Evolutionary conservation across 2,329 filamentous ascomycete species (phyloP).

Genomic region (Fusarium begoniae): DNA sequence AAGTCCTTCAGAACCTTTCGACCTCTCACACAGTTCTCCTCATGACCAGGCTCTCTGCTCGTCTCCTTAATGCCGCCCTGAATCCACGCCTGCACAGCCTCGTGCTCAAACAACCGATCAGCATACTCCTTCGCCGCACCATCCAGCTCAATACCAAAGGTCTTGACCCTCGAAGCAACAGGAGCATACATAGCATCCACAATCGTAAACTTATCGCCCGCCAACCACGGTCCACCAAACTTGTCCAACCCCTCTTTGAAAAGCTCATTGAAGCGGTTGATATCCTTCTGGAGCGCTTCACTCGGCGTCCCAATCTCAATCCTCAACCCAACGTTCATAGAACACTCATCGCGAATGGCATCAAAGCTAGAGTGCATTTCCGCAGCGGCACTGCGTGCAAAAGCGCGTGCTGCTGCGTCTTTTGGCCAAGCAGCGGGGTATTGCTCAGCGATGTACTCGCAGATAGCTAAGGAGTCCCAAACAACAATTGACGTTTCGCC

Average conservation of each 20-base stretch:
- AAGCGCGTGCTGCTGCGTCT: slow-evolving; percentile 51
- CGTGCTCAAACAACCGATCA: slow-evolving; percentile 47
- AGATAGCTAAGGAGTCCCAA: slow-evolving; percentile 60
- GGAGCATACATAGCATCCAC: slow-evolving; percentile 56
- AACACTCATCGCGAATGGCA: slow-evolving; percentile 53
- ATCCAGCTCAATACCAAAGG: slow-evolving; percentile 48
- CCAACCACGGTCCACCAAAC: slow-evolving; percentile 55
- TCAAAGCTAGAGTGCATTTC: slow-evolving; percentile 59
- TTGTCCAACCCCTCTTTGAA: slow-evolving; percentile 50
- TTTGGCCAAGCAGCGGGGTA: slow-evolving; percentile 55
- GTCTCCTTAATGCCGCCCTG: slow-evolving; percentile 50
- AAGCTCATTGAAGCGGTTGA: slow-evolving; percentile 49
- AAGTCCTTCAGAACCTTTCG: slow-evolving; percentile 46
- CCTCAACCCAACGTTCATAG: slow-evolving; percentile 53
- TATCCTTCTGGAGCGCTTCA: slow-evolving; percentile 46
- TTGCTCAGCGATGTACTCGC: slow-evolving; percentile 57
- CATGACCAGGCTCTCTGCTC: slow-evolving; percentile 49
- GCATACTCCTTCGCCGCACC: slow-evolving; percentile 46
- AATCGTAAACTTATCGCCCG: slow-evolving; percentile 49
- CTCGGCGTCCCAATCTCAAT: slow-evolving; percentile 45
- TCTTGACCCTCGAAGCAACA: slow-evolving; percentile 51
- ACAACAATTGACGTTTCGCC: slow-evolving; percentile 44
- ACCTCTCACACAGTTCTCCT: slow-evolving; percentile 49
- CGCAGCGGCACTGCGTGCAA: slow-evolving; percentile 54
- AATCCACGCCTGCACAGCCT: slow-evolving; percentile 51